A percentile compares a stretch with the other conserved stretches of the same genome.
phyloP scores from a whole-genome alignment of 306 rosid species.

The Rubus idaeus region DNA sequence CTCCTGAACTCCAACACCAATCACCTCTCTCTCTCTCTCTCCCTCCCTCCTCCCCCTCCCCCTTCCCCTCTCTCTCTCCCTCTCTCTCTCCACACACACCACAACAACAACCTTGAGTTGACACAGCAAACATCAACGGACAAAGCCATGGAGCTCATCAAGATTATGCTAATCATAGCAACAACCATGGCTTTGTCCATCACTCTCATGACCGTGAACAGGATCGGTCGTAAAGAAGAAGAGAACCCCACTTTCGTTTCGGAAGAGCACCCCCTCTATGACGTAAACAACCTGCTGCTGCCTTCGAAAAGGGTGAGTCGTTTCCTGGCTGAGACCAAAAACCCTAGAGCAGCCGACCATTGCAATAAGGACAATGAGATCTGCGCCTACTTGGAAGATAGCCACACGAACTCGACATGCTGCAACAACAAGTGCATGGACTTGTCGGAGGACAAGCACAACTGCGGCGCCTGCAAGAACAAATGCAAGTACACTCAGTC shows the following conservation, averaged over 20 bases:
- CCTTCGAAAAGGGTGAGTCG: constrained; percentile 66
- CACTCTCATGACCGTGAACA: constrained; percentile 49
- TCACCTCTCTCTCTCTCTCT: constrained; percentile 6
- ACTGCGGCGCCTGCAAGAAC: constrained; percentile 73
- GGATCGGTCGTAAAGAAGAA: constrained; percentile 22
- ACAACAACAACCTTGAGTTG: background rate
- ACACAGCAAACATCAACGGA: constrained; percentile 9
- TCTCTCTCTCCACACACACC: background rate
- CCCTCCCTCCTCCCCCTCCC: background rate
- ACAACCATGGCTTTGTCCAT: constrained; percentile 81
- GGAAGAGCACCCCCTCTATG: background rate
- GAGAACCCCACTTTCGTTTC: constrained; percentile 1
- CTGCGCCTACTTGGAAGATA: constrained; percentile 21
- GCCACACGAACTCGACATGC: constrained; percentile 50
- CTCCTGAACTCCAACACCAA: constrained; percentile 8
- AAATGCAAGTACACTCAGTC: constrained; percentile 59
- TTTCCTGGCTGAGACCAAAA: constrained; percentile 38
- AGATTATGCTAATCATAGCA: constrained; percentile 50
- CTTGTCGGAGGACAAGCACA: constrained; percentile 41
- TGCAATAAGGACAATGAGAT: constrained; percentile 55
- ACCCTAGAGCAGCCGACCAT: constrained; percentile 53
- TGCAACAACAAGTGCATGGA: constrained; percentile 83
- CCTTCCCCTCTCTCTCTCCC: background rate
- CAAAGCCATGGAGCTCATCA: constrained; percentile 67
- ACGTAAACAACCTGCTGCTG: constrained; percentile 10